Percentiles rank a stretch among this genome's conserved stretches.
Evolutionary conservation across 768 basidiomycete species (phyloP).

Genomic region (Candolleomyces aberdarensis): DNA sequence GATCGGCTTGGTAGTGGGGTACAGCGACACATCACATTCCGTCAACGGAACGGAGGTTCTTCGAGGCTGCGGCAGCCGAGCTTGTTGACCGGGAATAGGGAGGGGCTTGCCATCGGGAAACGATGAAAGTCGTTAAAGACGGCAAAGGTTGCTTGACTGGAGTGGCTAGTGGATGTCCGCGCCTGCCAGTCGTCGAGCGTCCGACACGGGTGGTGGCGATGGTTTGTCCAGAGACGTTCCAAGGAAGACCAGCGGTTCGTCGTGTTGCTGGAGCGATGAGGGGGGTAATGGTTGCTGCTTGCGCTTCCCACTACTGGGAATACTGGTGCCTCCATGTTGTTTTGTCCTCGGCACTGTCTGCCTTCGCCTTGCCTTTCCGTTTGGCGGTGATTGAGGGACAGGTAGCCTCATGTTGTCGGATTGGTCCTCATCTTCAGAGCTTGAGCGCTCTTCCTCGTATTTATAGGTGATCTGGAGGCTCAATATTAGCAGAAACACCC

Average conservation of each 20-base stretch:
- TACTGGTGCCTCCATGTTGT: too few relatives aligned
- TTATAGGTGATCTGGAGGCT: neutral
- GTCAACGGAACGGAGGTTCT: neutral
- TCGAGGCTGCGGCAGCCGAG: neutral
- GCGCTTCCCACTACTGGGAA: too few relatives aligned
- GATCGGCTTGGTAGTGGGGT: conserved; percentile 15
- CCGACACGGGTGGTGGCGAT: conserved; percentile 17
- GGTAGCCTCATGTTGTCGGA: too few relatives aligned
- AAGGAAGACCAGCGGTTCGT: too few relatives aligned
- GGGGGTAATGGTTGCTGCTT: too few relatives aligned
- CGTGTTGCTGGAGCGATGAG: too few relatives aligned
- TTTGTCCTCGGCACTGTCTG: too few relatives aligned
- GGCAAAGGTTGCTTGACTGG: conserved; percentile 10
- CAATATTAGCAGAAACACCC: neutral
- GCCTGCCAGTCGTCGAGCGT: conserved; percentile 9
- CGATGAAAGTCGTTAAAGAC: conserved; percentile 15
- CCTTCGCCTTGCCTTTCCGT: too few relatives aligned
- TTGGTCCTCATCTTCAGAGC: conserved; percentile 11
- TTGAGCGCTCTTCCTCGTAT: neutral
- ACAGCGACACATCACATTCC: conserved; percentile 1
- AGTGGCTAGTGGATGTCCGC: conserved; percentile 14
- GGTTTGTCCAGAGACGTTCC: too few relatives aligned
- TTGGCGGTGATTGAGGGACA: too few relatives aligned
- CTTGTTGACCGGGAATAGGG: too few relatives aligned
- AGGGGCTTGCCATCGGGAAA: conserved; percentile 17